These are phyloP conservation scores for Daphne laureola DNA, from an alignment of 441 rosid species.

Conservation along the genomic window DNA sequence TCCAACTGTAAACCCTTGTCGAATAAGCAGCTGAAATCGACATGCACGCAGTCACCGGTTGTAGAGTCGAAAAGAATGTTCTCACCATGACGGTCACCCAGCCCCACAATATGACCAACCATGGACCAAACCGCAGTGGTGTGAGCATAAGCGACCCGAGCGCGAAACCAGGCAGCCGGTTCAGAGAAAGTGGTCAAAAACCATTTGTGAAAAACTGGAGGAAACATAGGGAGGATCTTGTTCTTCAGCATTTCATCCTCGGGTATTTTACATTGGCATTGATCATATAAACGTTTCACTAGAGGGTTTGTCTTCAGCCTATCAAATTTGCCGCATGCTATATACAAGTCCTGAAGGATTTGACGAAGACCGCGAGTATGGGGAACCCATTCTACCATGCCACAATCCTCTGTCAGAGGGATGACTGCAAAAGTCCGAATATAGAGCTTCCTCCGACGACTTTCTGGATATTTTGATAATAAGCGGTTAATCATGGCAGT, in stretches of 20 bases:
- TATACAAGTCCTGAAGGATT: conserved; percentile 87
- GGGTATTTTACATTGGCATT: conserved; percentile 70
- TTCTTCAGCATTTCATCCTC: conserved; percentile 93
- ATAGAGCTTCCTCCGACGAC: conserved; percentile 90
- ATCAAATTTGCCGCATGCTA: conserved; percentile 79
- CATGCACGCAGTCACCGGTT: conserved; percentile 97
- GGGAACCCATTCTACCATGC: conserved; percentile 99
- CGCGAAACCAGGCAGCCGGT: conserved; percentile 99
- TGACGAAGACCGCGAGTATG: conserved; percentile 96
- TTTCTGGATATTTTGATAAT: conserved; percentile 93
- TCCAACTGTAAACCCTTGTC: conserved; percentile 97
- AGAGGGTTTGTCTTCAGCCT: conserved; percentile 93
- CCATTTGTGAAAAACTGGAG: conserved; percentile 97
- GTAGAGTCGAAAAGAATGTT: conserved; percentile 98
- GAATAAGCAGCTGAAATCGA: conserved; percentile 97
- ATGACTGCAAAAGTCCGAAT: conserved; percentile 95
- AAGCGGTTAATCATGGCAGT: conserved; percentile 96
- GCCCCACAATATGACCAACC: conserved; percentile 99
- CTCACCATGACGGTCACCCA: conserved; percentile 98
- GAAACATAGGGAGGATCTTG: conserved; percentile 95
- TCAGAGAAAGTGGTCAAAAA: conserved; percentile 94
- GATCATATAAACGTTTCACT: conserved; percentile 87
- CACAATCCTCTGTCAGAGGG: conserved; percentile 99
- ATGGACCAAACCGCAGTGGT: conserved; percentile 99
- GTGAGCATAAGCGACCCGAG: conserved; percentile 95